Evolutionary conservation across 495 filamentous ascomycete genomes (phyloP).

Genomic region (Podospora appendiculata): DNA sequence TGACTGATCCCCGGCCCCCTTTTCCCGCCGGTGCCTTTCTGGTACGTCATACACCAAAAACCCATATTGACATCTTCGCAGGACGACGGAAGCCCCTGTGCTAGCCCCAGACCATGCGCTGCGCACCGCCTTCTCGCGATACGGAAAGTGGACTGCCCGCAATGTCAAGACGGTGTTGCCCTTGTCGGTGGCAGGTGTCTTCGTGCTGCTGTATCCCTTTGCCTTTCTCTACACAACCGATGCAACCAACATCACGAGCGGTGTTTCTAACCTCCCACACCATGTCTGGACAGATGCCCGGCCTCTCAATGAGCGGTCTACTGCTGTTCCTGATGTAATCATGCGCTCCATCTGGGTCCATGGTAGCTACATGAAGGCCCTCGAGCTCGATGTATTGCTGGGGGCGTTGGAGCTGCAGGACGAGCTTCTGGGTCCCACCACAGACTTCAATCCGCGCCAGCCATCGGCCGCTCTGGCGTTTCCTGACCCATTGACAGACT

Average conservation of each 20-base stretch:
- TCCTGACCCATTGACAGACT: slow-evolving; percentile 12
- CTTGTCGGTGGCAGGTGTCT: slow-evolving; percentile 52
- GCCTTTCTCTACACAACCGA: slow-evolving; percentile 59
- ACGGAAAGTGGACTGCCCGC: slow-evolving; percentile 55
- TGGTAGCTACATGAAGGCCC: slow-evolving; percentile 61
- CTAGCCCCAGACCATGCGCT: slow-evolving; percentile 53
- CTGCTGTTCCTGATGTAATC: slow-evolving; percentile 41
- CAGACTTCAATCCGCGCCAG: slow-evolving; percentile 41
- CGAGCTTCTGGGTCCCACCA: slow-evolving; percentile 45
- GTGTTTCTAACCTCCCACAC: slow-evolving; percentile 56
- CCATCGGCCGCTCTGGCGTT: slow-evolving; percentile 2
- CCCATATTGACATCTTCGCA: slow-evolving; percentile 15
- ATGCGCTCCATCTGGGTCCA: slow-evolving; percentile 54
- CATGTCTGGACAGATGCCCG: slow-evolving; percentile 71
- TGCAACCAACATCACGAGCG: slow-evolving; percentile 48
- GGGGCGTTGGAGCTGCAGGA: slow-evolving; percentile 58
- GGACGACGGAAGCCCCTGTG: slow-evolving; percentile 55
- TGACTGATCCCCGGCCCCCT: no score
- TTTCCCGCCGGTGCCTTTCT: no score
- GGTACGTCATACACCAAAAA: neutral
- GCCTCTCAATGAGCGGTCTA: slow-evolving; percentile 36
- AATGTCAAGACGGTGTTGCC: slow-evolving; percentile 60
- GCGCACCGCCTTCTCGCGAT: slow-evolving; percentile 50
- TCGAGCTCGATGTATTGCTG: slow-evolving; percentile 51
- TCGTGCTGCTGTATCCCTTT: slow-evolving; percentile 57